Percentiles rank a stretch among this genome's conserved stretches.
Evolutionary conservation across 2,329 filamentous ascomycete species (phyloP).

Genomic region (Phaeomoniella chlamydospora): DNA sequence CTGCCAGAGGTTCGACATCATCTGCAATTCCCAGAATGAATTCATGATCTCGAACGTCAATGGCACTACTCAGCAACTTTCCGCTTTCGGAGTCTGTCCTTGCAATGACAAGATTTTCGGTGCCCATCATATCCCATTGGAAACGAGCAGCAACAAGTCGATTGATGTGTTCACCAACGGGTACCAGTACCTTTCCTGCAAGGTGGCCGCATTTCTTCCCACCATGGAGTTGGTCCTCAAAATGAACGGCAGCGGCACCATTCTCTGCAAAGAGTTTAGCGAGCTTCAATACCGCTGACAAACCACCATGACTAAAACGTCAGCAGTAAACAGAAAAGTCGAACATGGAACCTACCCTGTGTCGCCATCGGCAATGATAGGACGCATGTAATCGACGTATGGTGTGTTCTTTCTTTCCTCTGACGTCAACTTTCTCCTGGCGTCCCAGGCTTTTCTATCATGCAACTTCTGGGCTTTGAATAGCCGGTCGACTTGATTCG

Average conservation of each 20-base stretch:
- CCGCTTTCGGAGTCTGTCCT: constrained; percentile 93
- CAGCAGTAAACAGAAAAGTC: background rate
- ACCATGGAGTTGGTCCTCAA: constrained; percentile 94
- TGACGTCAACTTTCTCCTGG: constrained; percentile 59
- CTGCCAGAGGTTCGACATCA: constrained; percentile 65
- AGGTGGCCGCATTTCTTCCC: constrained; percentile 98
- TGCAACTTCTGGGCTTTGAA: constrained; percentile 96
- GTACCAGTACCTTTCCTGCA: constrained; percentile 89
- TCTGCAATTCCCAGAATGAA: constrained; percentile 84
- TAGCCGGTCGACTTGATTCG: constrained; percentile 90
- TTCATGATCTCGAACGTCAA: constrained; percentile 91
- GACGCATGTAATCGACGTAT: constrained; percentile 83
- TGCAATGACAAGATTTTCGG: constrained; percentile 86
- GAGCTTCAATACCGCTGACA: constrained; percentile 86
- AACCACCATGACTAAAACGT: constrained; percentile 59
- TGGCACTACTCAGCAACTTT: constrained; percentile 73
- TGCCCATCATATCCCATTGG: constrained; percentile 97
- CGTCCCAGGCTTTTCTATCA: constrained; percentile 89
- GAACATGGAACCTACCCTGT: constrained; percentile 42
- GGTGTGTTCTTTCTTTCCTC: constrained; percentile 61
- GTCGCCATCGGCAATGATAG: constrained; percentile 92
- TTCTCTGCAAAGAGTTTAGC: constrained; percentile 97
- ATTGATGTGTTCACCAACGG: constrained; percentile 91
- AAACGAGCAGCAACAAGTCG: constrained; percentile 81
- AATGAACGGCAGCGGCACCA: constrained; percentile 88